Percentiles rank a stretch among this genome's conserved stretches.
These are phyloP conservation scores for Cladosporium sp. DNA, from an alignment of 2,329 filamentous ascomycete species.

Conservation along the genomic window DNA sequence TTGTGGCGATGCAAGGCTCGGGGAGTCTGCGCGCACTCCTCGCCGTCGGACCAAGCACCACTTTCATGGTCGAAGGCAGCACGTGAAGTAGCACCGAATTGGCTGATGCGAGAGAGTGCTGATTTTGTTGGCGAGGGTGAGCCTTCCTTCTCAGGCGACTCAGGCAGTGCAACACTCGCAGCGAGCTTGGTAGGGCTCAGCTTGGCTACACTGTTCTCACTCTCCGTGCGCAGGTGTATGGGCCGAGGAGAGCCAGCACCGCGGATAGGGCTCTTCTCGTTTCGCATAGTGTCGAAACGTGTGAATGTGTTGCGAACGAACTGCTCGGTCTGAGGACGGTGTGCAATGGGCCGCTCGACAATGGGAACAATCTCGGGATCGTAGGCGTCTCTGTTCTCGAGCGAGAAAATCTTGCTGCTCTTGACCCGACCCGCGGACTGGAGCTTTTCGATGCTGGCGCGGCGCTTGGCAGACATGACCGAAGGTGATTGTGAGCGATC, in stretches of 20 bases:
- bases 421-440: constrained; percentile 94
- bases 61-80: constrained; percentile 66
- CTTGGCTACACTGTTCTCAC: constrained; percentile 61
- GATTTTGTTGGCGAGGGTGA: constrained; percentile 84
- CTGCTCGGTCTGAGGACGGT: constrained; percentile 57
- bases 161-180: constrained; percentile 32
- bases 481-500: constrained; percentile 60
- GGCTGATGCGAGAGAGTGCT: constrained; percentile 69
- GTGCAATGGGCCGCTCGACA: constrained; percentile 76
- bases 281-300: constrained; percentile 54
- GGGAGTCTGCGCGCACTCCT: constrained; percentile 62
- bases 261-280: constrained; percentile 41
- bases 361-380: constrained; percentile 76
- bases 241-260: constrained; percentile 30
- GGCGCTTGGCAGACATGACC: constrained; percentile 61
- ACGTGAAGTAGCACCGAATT: constrained; percentile 57
- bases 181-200: constrained; percentile 56
- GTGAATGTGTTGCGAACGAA: constrained; percentile 72
- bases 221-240: constrained; percentile 53
- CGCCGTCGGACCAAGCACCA: constrained; percentile 69
- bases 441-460: constrained; percentile 91
- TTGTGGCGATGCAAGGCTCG: constrained; percentile 76
- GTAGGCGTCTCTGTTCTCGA: constrained; percentile 90
- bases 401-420: constrained; percentile 95
- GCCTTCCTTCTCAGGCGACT: constrained; percentile 63